Base-by-base conservation (phyloP, 2,329 filamentous ascomycete species). In the Beauveria sp. region DNA sequence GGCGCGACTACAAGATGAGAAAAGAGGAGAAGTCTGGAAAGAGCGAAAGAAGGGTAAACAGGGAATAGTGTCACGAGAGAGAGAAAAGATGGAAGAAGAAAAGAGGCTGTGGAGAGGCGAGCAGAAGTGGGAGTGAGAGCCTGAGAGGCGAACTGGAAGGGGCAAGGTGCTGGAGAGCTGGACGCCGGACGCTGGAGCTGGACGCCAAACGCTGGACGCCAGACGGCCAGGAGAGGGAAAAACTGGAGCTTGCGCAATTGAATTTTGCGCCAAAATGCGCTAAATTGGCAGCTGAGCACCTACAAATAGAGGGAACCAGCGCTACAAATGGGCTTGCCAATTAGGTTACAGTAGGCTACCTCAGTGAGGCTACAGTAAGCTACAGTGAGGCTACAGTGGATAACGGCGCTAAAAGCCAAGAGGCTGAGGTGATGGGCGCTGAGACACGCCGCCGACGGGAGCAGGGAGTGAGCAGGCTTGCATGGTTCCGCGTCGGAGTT, bases 41-140 rank as follows among this genome's bases (percentile, higher is more conserved):
- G 28, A 62, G 28, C 50, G 46, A 30, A 48, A 51, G 37, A 53
- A 61, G 51, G 61, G 47, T 28, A 55, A 55, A 53, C 20, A 55
- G 52, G 51, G 34, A 55, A 53, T 59, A 41, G 40, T 59, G 57
- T 46, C 24, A 47, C 50, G 41, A 51, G 41, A 59, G 62, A 55
- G 62, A 55, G 54, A 30, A 59, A 54, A 54, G 57, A 53, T 34
- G 57, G 14, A 41, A 26, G 24, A 46, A n/a, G n/a, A 47, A 22
- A 50, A 48, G 40, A 53, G 47, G 47, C 34, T 30, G 46, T 50
- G 44, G 34, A 51, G 47, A n/a, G 56, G 14, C 34, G 30, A 43
- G 24, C 30, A 28, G 34, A 41, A 34, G 18, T 28, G 30, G 12
- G 46, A 43, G 55, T 34, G 30, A 5, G 30, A 34, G 30, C 26